Conservation (phyloP, 192 early-diverging fungal species). For the Radiomyces spectabilis region DNA sequence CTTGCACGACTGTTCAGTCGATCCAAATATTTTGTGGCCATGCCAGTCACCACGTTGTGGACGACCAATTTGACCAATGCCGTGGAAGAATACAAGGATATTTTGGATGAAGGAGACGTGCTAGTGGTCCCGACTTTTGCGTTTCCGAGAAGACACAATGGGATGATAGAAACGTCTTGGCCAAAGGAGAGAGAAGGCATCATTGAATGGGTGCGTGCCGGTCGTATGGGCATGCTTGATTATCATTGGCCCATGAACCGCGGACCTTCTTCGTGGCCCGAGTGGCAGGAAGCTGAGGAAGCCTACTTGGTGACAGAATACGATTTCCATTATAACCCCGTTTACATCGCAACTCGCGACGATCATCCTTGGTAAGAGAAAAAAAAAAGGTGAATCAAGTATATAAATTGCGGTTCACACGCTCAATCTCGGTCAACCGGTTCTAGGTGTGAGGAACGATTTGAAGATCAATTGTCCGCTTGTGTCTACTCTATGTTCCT, state of each 20-base stretch:
- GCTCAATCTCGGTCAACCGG: neutral
- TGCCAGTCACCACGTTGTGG: slow-evolving; percentile 19
- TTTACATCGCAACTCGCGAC: slow-evolving; percentile 32
- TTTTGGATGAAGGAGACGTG: slow-evolving; percentile 32
- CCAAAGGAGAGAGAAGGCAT: slow-evolving; percentile 4
- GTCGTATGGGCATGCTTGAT: slow-evolving; percentile 16
- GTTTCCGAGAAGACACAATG: too few relatives aligned
- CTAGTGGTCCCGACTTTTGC: slow-evolving; percentile 44
- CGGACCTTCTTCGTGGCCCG: slow-evolving; percentile 31
- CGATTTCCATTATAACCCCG: slow-evolving; percentile 41
- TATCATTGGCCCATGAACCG: slow-evolving; percentile 35
- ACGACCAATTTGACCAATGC: slow-evolving; percentile 20
- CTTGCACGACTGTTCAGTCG: slow-evolving; percentile 39
- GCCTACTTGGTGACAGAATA: slow-evolving; percentile 23
- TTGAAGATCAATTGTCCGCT: slow-evolving; percentile 42
- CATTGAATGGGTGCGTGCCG: slow-evolving; percentile 9
- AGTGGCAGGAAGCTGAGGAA: slow-evolving; percentile 26
- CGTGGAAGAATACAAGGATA: slow-evolving; percentile 12
- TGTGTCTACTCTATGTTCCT: slow-evolving; percentile 44
- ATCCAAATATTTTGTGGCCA: slow-evolving; percentile 32
- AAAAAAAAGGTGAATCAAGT: neutral
- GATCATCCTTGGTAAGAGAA: slow-evolving; percentile 15
- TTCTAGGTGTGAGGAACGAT: slow-evolving; percentile 48
- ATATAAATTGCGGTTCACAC: neutral
- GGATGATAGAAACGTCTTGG: too few relatives aligned